Evolutionary conservation across 176 grass and related monocot species (phyloP), one percentile per base, ranked within the genome.

Genomic region (Microstegium vimineum): DNA sequence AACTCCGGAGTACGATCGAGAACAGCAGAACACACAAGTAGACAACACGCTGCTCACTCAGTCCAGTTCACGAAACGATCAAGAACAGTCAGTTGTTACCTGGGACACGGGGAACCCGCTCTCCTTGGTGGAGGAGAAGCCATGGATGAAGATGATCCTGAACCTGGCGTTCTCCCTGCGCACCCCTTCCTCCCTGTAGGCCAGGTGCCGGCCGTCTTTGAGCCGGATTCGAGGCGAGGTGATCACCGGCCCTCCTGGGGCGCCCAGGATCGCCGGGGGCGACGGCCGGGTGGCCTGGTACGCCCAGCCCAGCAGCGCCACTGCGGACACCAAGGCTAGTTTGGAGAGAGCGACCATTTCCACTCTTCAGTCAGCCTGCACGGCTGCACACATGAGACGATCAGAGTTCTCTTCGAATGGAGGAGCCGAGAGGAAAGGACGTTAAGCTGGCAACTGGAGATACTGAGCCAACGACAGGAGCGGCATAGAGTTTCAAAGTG

Each of bases 141-240:
- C 90, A 70, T 92, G 93, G 52, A 63, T 20, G 37, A 83, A 27
- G 13, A 95, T 69, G 67, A 90, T 68, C 83, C 86, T 92, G 69
- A 86, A 88, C 59, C 71, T 84, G 49, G 93, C 79, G 12, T 60
- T 78, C 46, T 92, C 43, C 84, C 73, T 95, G 52, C 26, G 66
- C 23, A 81, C 86, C n/a, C 93, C 93, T 26, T 74, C 67, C 84
- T 92, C 90, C 80, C 61, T 90, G 87, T 89, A 90, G 11, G 90
- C 93, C n/a, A 95, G 60, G 56, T 90, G 70, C 36, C 85, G 78
- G 65, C 93, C 90, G 52, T 95, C 93, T 71, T 66, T 75, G 64
- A 95, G 85, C 79, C 40, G 80, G 47, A 95, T 62, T 69, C 88
- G 66, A 22, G 79, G 71, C 5, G 88, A 88, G 47, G 83, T 92